phyloP scores from a whole-genome alignment of 2,329 filamentous ascomycete genomes.

The Drechslera avenae region DNA sequence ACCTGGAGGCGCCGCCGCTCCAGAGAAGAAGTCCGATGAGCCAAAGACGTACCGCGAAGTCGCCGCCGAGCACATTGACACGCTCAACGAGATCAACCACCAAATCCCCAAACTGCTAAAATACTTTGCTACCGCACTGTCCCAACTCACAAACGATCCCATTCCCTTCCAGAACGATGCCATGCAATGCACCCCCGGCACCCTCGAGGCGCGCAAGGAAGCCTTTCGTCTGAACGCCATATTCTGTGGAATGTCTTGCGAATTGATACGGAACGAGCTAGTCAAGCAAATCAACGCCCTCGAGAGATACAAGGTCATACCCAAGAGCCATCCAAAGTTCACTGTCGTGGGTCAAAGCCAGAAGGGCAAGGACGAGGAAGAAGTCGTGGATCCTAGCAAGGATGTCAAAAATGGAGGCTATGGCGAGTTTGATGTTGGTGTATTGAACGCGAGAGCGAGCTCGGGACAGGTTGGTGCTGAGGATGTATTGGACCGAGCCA shows the following conservation, averaged over 20 bases:
- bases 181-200: slow-evolving; percentile 31
- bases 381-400: slow-evolving; percentile 28
- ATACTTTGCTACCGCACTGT: slow-evolving; percentile 79
- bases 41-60: slow-evolving; percentile 37
- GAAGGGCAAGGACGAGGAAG: slow-evolving; percentile 15
- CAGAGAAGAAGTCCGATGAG: slow-evolving; percentile 9
- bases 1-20: neutral
- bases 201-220: slow-evolving; percentile 52
- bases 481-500: slow-evolving; percentile 73
- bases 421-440: slow-evolving; percentile 76
- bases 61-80: slow-evolving; percentile 41
- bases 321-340: slow-evolving; percentile 31
- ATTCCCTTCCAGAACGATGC: slow-evolving; percentile 54
- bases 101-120: slow-evolving; percentile 62
- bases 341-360: slow-evolving; percentile 8
- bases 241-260: slow-evolving; percentile 73
- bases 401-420: slow-evolving; percentile 53
- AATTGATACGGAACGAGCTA: slow-evolving; percentile 46
- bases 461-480: slow-evolving; percentile 81
- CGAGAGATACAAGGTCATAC: slow-evolving; percentile 40
- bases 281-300: slow-evolving; percentile 40
- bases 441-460: slow-evolving; percentile 84
- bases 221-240: slow-evolving; percentile 60
- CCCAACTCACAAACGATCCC: slow-evolving; percentile 58
- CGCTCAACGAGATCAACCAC: slow-evolving; percentile 36